phyloP scores from a whole-genome alignment of 805 yeast genomes.

The Monosporozyma siamensis region DNA sequence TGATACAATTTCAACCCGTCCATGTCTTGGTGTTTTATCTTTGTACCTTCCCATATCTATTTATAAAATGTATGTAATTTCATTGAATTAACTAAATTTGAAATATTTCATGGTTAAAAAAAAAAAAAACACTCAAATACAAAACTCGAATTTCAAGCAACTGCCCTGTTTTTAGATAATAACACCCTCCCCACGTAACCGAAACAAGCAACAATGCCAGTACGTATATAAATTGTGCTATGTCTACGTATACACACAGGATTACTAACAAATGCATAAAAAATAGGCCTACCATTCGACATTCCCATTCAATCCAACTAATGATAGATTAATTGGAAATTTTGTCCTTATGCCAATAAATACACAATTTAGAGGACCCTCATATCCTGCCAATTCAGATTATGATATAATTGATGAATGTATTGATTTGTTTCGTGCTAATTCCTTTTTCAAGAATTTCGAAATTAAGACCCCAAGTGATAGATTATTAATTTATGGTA shows the following conservation, averaged over 20 bases:
- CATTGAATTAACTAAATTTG: too few relatives aligned
- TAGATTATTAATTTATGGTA: slow-evolving; percentile 87
- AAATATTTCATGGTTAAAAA: not conserved
- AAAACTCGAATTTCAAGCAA: too few relatives aligned
- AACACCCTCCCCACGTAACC: too few relatives aligned
- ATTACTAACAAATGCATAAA: slow-evolving; percentile 1
- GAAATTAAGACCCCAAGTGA: slow-evolving; percentile 96
- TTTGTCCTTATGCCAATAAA: slow-evolving; percentile 76
- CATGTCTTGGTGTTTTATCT: not conserved
- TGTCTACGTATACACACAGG: too few relatives aligned
- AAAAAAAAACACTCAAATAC: too few relatives aligned
- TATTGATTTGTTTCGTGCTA: slow-evolving; percentile 87
- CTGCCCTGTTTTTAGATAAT: too few relatives aligned
- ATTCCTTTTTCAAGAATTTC: slow-evolving; percentile 91
- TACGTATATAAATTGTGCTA: not conserved
- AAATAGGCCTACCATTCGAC: slow-evolving; percentile 68
- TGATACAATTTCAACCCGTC: not conserved
- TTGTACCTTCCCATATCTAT: not conserved
- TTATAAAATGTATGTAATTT: too few relatives aligned
- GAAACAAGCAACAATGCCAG: not conserved
- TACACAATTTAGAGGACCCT: slow-evolving; percentile 83
- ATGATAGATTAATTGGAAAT: slow-evolving; percentile 64
- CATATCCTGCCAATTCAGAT: slow-evolving; percentile 63
- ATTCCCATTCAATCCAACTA: slow-evolving; percentile 52
- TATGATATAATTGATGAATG: slow-evolving; percentile 91